Base-by-base conservation (phyloP, 139 green algal genomes). In the Picochlorum sp. region DNA sequence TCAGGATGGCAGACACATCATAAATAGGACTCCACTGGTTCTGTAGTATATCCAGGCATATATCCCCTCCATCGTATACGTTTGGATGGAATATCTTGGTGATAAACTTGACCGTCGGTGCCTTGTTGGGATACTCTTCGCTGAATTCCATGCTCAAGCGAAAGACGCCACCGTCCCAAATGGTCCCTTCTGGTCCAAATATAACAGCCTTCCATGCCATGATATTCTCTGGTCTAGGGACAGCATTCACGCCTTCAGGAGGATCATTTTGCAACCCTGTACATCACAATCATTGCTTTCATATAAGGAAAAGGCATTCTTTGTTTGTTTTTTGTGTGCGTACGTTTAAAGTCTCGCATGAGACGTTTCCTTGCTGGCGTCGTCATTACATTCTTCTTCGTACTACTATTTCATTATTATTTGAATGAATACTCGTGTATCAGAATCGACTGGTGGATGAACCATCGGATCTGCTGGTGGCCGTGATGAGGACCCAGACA, bases 1-100 rank as follows among this genome's bases (percentile, higher is more conserved):
- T 99, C 3, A 99, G 76, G 41, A 99, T 91, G 9, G 91, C 92
- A 11, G 84, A 82, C 0, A 97, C 91, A 60, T 99, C 92, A 61
- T 99, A 99, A 72, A 98, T 97, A n/a, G 94, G 92, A 66, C 82
- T 94, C 94, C 94, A 99, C 76, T 96, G 85, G 59, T 98, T 98
- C 62, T 99, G 94, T 23, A 98, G 66, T 58, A 99, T 99, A 78
- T 99, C 94, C 38, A 99, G 54, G 74, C 94, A 99, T 41, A 99
- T 99, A 62, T 78, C 80, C 5, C 94, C 94, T 68, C 98, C 92
- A 4, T 82, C 81, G 61, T 97, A 97, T 13, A 97, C 89, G 80
- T 99, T 99, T 11, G 94, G 94, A 76, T 99, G 94, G 60, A 96
- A 99, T 74, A 99, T 86, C 6, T 76, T 86, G 0, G 85, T 93